Conservation (phyloP, 2,329 filamentous ascomycete species). For the Graphiopsis chlorocephala region DNA sequence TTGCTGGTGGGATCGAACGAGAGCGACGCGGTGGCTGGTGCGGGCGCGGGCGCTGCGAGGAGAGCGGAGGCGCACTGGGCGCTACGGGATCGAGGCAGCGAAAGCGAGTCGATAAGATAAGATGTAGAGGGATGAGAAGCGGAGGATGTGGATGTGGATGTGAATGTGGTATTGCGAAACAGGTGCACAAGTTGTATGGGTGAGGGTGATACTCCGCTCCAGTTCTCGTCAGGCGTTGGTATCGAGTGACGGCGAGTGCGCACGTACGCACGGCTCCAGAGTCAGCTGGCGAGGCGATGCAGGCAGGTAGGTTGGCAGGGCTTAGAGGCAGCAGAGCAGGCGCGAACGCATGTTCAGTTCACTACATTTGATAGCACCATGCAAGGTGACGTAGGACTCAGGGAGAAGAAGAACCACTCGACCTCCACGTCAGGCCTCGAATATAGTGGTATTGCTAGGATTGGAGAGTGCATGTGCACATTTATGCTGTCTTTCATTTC, state of each 20-base stretch:
- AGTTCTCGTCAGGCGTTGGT: not conserved
- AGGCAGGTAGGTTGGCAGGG: not conserved
- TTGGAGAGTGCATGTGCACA: not conserved
- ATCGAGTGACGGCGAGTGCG: not conserved
- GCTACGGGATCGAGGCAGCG: not conserved
- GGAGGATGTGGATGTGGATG: not conserved
- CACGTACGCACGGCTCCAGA: not conserved
- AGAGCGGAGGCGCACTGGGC: not conserved
- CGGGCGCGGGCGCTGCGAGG: not conserved
- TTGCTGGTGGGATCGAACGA: not conserved
- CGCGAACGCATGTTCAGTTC: not conserved
- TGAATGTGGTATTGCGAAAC: not conserved
- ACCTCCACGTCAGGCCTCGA: not conserved
- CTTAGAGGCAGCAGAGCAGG: not conserved
- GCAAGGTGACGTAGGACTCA: not conserved
- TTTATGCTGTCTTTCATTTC: not conserved
- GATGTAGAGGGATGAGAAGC: not conserved
- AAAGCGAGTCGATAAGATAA: not conserved
- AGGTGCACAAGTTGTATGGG: too few species aligned
- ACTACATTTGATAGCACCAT: not conserved
- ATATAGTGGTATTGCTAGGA: not conserved
- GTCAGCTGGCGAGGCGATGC: conserved; percentile 3
- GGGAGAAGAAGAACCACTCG: not conserved
- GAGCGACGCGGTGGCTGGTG: conserved; percentile 5
- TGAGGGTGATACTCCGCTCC: not conserved